Base-by-base conservation (phyloP, 2,329 filamentous ascomycete genomes). In the Drechmeria coniospora region DNA sequence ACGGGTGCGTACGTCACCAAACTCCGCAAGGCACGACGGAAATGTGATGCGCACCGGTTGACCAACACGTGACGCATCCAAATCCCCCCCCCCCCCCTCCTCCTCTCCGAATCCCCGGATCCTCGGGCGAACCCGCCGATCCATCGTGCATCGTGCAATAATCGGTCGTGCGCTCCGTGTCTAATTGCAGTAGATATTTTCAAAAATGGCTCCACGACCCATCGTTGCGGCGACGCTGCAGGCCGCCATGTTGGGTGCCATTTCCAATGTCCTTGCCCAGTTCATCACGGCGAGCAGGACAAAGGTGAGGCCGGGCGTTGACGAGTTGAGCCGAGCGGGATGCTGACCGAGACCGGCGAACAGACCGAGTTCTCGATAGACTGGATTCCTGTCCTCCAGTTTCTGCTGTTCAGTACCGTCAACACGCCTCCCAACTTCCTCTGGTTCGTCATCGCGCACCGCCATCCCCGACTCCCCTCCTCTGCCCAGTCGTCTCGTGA, bases 341-440 rank as follows among this genome's bases (percentile, higher is more conserved):
- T 13, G 14, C 3, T 14, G 10, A 4, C 20, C 15, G 11, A 21
- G 8, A 1, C 2, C 14, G 5, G 26, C 9, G 25, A 3, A 20
- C 6, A 28, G 26, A 28, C 26, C 8, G 14, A 12, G 22, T 2
- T 24, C 28, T 50, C 57, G 15, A 57, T 92, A 40, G 69, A 84
- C 51, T 64, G 65, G 53, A 54, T 66, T 5, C 71, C 78, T 4
- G 62, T 92, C 23, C 56, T 84, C 39, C 79, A 84, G 47, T 93
- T 92, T 52, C 56, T 80, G 28, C 45, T 82, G 29, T 92, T 77
- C 58, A 69, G 75, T 37, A 46, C 80, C 19, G 46, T 92, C 33
- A 76, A 66, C 50, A 78, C 75, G 22, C 83, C 84, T 3, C 79
- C 79, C 24, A 94, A 94, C 54, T 81, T 83, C 46, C 47, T 81